A percentile compares a stretch with the other conserved stretches of the same genome.
phyloP scores from a whole-genome alignment of 1,139 yeast genomes.

The Diutina neorugosa region DNA sequence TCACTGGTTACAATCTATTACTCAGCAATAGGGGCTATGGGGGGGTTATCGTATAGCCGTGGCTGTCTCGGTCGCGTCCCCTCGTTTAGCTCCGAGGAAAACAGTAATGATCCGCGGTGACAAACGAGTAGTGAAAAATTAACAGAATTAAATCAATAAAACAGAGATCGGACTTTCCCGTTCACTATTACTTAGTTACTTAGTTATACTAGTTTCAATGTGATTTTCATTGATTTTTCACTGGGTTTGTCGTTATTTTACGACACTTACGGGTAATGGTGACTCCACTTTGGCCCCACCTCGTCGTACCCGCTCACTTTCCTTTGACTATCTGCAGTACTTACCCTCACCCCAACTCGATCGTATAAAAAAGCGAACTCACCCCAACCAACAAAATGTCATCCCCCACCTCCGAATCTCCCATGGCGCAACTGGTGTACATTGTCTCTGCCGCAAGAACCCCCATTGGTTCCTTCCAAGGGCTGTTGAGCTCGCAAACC shows the following conservation, averaged over 20 bases:
- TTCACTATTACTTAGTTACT: no score
- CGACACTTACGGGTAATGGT: no score
- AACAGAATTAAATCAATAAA: no score
- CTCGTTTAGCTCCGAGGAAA: neutral
- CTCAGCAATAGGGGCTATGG: no score
- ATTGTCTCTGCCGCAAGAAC: constrained; percentile 89
- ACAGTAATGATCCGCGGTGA: neutral
- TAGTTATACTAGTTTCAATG: no score
- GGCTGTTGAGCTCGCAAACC: constrained; percentile 58
- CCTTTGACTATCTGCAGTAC: no score
- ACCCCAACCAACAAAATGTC: neutral
- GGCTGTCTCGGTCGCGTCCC: neutral
- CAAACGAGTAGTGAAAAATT: neutral
- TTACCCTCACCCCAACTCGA: neutral
- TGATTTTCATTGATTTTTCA: no score
- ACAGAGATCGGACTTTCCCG: no score
- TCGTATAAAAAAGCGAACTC: neutral
- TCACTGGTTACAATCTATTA: no score
- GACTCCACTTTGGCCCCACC: neutral
- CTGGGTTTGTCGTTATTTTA: no score
- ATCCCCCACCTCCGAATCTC: neutral
- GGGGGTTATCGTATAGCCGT: neutral
- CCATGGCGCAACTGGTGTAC: constrained; percentile 40
- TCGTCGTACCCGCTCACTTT: neutral
- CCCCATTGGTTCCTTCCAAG: constrained; percentile 88